Evolutionary conservation across 106 monocot species (phyloP).

Genomic region (Cymbidium sinense): DNA sequence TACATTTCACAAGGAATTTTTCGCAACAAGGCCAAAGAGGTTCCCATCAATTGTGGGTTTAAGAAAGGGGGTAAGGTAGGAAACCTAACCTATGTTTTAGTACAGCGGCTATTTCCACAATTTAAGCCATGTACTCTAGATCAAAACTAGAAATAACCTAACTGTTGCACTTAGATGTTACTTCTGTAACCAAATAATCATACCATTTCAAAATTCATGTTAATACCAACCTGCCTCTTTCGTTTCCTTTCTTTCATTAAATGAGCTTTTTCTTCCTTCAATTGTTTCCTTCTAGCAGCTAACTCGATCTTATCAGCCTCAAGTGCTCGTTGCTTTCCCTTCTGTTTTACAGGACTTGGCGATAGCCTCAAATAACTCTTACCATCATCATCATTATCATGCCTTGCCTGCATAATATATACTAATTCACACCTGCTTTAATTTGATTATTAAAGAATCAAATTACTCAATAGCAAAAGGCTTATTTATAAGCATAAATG

Average conservation of each 20-base stretch:
- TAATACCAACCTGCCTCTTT: slow-evolving; percentile 47
- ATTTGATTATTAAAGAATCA: slow-evolving; percentile 7
- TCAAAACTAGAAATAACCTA: neutral
- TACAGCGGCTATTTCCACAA: neutral
- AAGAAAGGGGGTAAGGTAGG: neutral
- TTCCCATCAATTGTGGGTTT: neutral
- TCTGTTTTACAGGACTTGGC: slow-evolving; percentile 15
- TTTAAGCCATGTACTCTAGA: neutral
- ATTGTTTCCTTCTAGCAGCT: slow-evolving; percentile 43
- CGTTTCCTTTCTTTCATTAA: slow-evolving; percentile 60
- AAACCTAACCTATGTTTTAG: neutral
- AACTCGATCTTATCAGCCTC: slow-evolving; percentile 21
- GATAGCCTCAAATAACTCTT: neutral
- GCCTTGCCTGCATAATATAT: slow-evolving; percentile 16
- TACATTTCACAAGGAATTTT: slow-evolving; percentile 14
- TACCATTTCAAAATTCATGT: neutral
- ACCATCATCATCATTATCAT: slow-evolving; percentile 11
- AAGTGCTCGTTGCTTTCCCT: slow-evolving; percentile 16
- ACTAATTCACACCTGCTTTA: neutral
- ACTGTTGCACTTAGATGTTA: neutral
- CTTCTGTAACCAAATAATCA: neutral
- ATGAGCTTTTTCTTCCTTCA: slow-evolving; percentile 63
- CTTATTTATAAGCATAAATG: neutral
- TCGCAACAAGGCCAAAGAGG: neutral
- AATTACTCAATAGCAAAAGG: neutral